These are phyloP conservation scores for Cordyceps farinosa DNA, from an alignment of 2,329 filamentous ascomycete species.

Conservation along the genomic window DNA sequence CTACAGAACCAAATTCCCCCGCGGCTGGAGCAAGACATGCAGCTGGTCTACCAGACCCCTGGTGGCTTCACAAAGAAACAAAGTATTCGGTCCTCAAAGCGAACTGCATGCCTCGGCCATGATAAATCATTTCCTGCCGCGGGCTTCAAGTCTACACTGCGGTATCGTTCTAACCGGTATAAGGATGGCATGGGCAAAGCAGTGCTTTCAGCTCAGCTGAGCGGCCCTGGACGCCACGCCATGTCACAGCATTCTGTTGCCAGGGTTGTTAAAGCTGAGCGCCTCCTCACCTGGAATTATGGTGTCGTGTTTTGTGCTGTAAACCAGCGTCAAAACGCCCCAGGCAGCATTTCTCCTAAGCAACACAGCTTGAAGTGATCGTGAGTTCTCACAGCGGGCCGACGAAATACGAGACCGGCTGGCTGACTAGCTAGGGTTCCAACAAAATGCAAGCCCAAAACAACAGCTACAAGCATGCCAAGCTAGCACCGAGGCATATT, in stretches of 20 bases:
- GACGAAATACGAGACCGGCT: not conserved
- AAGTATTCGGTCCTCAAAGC: not conserved
- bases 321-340: not conserved
- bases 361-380: not conserved
- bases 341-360: not conserved
- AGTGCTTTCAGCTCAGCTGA: slow-evolving; percentile 10
- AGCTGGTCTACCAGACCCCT: not conserved
- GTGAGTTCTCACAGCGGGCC: not conserved
- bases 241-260: not conserved
- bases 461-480: slow-evolving; percentile 1
- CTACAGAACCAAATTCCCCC: not conserved
- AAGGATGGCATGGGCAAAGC: not conserved
- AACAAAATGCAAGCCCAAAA: not conserved
- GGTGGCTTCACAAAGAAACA: not conserved
- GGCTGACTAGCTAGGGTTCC: not conserved
- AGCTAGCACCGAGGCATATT: not conserved
- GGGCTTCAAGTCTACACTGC: not conserved
- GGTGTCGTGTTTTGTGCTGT: not conserved
- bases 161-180: slow-evolving; percentile 14
- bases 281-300: not conserved
- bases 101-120: too few species aligned
- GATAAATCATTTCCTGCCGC: too few species aligned
- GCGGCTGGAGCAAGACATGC: not conserved
- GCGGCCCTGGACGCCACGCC: not conserved
- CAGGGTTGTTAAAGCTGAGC: too few species aligned